Evolutionary conservation across 139 green algal species (phyloP).

Genomic region (Desmodesmus armatus): DNA sequence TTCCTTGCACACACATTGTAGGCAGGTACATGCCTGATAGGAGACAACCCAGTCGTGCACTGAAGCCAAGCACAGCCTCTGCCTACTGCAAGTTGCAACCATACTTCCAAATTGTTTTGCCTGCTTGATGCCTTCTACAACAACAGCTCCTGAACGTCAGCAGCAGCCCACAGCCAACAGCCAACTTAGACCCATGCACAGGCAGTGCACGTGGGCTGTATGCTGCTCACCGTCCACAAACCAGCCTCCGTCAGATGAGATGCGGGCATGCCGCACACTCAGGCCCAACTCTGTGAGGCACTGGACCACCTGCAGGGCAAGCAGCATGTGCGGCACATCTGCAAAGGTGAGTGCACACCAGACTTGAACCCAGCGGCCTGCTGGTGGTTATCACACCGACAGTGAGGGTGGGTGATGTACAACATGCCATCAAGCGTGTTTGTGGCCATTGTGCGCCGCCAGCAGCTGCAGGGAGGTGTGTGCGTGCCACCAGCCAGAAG

Average conservation of each 20-base stretch:
- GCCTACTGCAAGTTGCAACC: not conserved
- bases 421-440: no score
- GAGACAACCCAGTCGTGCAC: not conserved
- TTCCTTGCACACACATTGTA: no score
- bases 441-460: no score
- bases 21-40: not conserved
- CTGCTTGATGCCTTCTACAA: not conserved
- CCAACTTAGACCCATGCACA: not conserved
- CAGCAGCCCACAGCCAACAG: not conserved
- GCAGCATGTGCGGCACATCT: no score
- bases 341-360: no score
- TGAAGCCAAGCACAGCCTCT: not conserved
- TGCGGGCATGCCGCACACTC: constrained; percentile 82
- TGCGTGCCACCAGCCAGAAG: no score
- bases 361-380: no score
- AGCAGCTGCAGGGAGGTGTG: no score
- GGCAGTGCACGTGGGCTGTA: no score
- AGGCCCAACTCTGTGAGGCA: constrained; percentile 95
- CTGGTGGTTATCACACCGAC: no score
- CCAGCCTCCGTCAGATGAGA: constrained; percentile 95
- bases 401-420: no score
- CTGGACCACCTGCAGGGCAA: constrained; percentile 96
- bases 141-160: not conserved
- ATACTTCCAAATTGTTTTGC: not conserved
- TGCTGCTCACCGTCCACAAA: constrained; percentile 92